These are phyloP conservation scores for Penicillium robsamsonii DNA, from an alignment of 495 filamentous ascomycete species.

Conservation along the genomic window DNA sequence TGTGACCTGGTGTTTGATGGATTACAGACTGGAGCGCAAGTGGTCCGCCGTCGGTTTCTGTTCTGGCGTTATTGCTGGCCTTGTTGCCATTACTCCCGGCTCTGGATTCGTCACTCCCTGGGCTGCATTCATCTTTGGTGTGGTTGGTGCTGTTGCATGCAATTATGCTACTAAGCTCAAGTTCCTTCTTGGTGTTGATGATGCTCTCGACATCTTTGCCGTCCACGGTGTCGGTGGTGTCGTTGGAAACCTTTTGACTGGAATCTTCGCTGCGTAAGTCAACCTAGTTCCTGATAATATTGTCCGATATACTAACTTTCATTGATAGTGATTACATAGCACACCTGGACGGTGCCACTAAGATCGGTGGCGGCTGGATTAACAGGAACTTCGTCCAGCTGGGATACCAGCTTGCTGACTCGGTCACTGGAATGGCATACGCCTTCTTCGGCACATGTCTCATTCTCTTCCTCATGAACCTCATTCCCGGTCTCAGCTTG, in stretches of 20 bases:
- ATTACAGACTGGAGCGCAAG: constrained; percentile 91
- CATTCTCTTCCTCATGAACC: constrained; percentile 84
- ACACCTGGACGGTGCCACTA: constrained; percentile 72
- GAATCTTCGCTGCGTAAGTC: constrained; percentile 83
- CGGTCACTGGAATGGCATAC: constrained; percentile 76
- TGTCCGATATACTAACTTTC: constrained; percentile 13
- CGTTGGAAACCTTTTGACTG: constrained; percentile 86
- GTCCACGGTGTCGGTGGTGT: constrained; percentile 86
- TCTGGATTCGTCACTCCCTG: constrained; percentile 89
- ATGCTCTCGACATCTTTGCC: constrained; percentile 92
- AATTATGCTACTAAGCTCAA: constrained; percentile 98
- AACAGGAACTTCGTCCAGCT: constrained; percentile 90
- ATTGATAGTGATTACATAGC: constrained; percentile 73
- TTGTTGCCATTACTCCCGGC: constrained; percentile 91
- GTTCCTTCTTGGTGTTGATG: constrained; percentile 81
- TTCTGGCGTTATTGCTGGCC: constrained; percentile 86
- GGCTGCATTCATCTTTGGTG: constrained; percentile 87
- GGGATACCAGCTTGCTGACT: constrained; percentile 85
- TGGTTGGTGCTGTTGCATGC: constrained; percentile 78
- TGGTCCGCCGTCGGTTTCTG: constrained; percentile 98
- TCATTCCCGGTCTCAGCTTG: constrained; percentile 79
- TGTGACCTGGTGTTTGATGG: constrained; percentile 92
- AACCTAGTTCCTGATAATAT: background rate
- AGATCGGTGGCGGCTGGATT: constrained; percentile 83
- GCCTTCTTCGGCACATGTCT: constrained; percentile 83